These are phyloP conservation scores for Collybia sordida DNA, from an alignment of 768 basidiomycete species.

Conservation along the genomic window DNA sequence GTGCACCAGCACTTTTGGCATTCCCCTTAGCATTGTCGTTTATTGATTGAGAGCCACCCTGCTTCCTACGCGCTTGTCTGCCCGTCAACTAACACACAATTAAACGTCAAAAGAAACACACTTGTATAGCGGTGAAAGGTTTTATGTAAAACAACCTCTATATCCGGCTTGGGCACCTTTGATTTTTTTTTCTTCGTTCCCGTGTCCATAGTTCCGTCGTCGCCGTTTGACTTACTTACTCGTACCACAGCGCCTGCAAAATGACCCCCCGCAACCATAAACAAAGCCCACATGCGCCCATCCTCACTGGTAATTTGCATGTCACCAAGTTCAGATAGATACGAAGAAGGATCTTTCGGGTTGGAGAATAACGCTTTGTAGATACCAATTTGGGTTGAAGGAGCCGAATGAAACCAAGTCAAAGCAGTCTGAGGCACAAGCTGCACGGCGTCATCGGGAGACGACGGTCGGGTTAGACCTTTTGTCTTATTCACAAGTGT, in stretches of 20 bases:
- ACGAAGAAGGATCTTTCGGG: slow-evolving; percentile 39
- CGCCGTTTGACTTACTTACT: slow-evolving; percentile 56
- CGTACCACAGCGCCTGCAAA: slow-evolving; percentile 91
- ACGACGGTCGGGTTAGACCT: slow-evolving; percentile 41
- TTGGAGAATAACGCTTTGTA: slow-evolving; percentile 76
- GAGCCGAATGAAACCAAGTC: slow-evolving; percentile 88
- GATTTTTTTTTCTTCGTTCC: slow-evolving; percentile 48
- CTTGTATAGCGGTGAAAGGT: slow-evolving; percentile 99
- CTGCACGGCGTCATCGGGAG: slow-evolving; percentile 34
- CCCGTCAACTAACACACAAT: slow-evolving; percentile 1
- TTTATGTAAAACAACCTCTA: slow-evolving; percentile 84
- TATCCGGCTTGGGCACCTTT: slow-evolving; percentile 71
- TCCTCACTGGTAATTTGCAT: slow-evolving; percentile 56
- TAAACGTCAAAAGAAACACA: slow-evolving; percentile 34
- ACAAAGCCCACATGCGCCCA: slow-evolving; percentile 86
- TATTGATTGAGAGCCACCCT: slow-evolving; percentile 90
- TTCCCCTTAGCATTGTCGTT: slow-evolving; percentile 93
- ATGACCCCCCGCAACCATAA: slow-evolving; percentile 98
- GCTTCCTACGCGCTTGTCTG: slow-evolving; percentile 84
- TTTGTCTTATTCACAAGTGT: slow-evolving; percentile 65
- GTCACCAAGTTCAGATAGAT: slow-evolving; percentile 60
- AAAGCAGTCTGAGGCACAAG: slow-evolving; percentile 60
- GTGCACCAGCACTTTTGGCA: slow-evolving; percentile 93
- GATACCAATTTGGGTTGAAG: slow-evolving; percentile 85
- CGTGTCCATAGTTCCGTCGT: slow-evolving; percentile 39